Conservation (phyloP, 768 basidiomycete genomes). For the Pleurotus djamor region DNA sequence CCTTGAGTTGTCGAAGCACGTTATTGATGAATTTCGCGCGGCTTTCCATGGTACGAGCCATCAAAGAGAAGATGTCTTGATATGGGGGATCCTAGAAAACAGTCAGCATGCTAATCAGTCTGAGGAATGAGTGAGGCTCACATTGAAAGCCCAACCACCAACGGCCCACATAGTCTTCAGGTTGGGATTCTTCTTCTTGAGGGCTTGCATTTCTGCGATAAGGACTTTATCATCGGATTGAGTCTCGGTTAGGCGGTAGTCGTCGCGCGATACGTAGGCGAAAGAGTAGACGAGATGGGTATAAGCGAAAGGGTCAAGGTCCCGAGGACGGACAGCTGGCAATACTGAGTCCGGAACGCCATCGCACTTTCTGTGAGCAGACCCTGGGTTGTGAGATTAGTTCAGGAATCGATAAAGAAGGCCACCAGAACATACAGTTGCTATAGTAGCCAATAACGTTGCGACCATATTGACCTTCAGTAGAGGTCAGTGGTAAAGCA, state of each 20-base stretch:
- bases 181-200: conserved; percentile 7
- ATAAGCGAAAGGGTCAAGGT: conserved; percentile 6
- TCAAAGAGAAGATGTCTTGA: neutral
- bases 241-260: conserved; percentile 6
- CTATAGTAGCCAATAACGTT: conserved; percentile 7
- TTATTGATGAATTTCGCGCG: neutral
- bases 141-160: conserved; percentile 9
- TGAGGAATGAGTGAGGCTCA: neutral
- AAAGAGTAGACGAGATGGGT: conserved; percentile 8
- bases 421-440: neutral
- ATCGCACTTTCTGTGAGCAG: conserved; percentile 3
- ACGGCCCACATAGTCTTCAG: neutral
- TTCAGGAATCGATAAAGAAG: neutral
- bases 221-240: conserved; percentile 7
- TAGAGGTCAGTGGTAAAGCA: neutral
- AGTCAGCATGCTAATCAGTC: neutral
- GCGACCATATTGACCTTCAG: neutral
- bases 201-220: conserved; percentile 8
- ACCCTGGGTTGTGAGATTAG: neutral
- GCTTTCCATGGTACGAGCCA: neutral
- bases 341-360: conserved; percentile 5
- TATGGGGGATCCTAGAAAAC: neutral
- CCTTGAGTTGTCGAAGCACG: neutral
- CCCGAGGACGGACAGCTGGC: conserved; percentile 4
- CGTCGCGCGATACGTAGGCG: neutral